A percentile compares a stretch with the other conserved stretches of the same genome.
These are phyloP conservation scores for Pichia sp. DNA, from an alignment of 1,139 yeast species.

Conservation along the genomic window DNA sequence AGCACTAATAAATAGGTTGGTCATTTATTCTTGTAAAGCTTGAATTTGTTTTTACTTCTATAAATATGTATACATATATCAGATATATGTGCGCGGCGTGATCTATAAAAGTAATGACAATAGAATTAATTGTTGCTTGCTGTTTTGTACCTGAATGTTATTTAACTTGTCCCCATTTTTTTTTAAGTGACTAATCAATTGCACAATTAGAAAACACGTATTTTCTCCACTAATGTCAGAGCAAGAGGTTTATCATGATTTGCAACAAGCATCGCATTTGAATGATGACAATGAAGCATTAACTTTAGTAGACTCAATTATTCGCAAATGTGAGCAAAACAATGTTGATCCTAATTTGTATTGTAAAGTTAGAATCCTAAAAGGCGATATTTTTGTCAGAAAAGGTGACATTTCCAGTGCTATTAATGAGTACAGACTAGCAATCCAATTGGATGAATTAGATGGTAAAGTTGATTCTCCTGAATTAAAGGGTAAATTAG, in stretches of 20 bases:
- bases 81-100: too few relatives aligned
- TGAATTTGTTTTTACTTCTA: too few relatives aligned
- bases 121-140: too few relatives aligned
- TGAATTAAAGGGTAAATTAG: slow-evolving; percentile 25
- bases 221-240: slow-evolving; percentile 8
- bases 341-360: slow-evolving; percentile 24
- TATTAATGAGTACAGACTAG: slow-evolving; percentile 23
- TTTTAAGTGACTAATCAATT: too few relatives aligned
- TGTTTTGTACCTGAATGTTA: too few relatives aligned
- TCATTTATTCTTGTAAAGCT: too few relatives aligned
- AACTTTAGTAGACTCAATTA: slow-evolving; percentile 2
- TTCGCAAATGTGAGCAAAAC: slow-evolving; percentile 14
- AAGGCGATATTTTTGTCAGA: slow-evolving; percentile 24
- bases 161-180: too few relatives aligned
- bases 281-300: slow-evolving; percentile 11
- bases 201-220: too few relatives aligned
- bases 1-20: too few relatives aligned
- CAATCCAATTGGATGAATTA: slow-evolving; percentile 28
- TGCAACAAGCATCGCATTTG: slow-evolving; percentile 18
- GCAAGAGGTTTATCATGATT: slow-evolving; percentile 18
- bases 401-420: slow-evolving; percentile 23
- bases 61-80: too few relatives aligned
- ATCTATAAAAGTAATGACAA: too few relatives aligned
- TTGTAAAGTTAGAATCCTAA: slow-evolving; percentile 22
- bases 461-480: slow-evolving; percentile 29